A percentile compares a stretch with the other conserved stretches of the same genome.
These are phyloP conservation scores for Beauveria sp. DNA, from an alignment of 2,329 filamentous ascomycete species.

Conservation along the genomic window DNA sequence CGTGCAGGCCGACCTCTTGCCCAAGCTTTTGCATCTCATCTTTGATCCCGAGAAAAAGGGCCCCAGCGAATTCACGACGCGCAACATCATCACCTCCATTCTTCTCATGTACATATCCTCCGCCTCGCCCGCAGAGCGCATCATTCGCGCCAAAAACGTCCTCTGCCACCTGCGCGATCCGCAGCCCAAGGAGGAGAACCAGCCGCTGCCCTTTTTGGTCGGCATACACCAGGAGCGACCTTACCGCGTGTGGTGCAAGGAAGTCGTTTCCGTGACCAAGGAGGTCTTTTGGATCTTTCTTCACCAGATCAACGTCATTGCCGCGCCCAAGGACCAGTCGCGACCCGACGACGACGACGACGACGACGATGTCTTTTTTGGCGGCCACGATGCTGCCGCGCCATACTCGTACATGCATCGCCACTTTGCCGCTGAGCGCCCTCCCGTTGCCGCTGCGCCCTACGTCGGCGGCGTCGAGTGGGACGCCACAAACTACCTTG, in stretches of 20 bases:
- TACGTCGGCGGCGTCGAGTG: conserved; percentile 97
- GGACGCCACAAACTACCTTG: conserved; percentile 96
- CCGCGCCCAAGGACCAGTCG: conserved; percentile 41
- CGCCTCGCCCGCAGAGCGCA: conserved; percentile 52
- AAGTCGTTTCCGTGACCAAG: conserved; percentile 86
- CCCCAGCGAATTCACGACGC: conserved; percentile 90
- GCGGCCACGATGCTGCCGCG: conserved; percentile 25
- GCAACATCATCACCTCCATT: conserved; percentile 81
- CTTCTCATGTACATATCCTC: conserved; percentile 81
- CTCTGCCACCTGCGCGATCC: conserved; percentile 76
- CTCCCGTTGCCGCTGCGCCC: conserved; percentile 86
- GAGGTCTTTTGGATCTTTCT: conserved; percentile 99
- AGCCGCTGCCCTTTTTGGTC: conserved; percentile 76
- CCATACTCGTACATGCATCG: conserved; percentile 54
- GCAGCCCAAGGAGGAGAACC: conserved; percentile 63
- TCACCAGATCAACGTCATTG: conserved; percentile 83
- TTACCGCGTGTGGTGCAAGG: conserved; percentile 90
- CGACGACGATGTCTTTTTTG: conserved; percentile 22
- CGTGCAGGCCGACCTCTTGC: conserved; percentile 76
- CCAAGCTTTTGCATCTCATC: conserved; percentile 76
- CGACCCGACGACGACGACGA: conserved; percentile 10
- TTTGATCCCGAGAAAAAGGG: conserved; percentile 99
- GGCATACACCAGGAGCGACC: conserved; percentile 83
- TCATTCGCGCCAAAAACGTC: conserved; percentile 63
- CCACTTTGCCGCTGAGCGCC: conserved; percentile 77